Base-by-base conservation (phyloP, 768 basidiomycete species). In the Jaapia argillacea region DNA sequence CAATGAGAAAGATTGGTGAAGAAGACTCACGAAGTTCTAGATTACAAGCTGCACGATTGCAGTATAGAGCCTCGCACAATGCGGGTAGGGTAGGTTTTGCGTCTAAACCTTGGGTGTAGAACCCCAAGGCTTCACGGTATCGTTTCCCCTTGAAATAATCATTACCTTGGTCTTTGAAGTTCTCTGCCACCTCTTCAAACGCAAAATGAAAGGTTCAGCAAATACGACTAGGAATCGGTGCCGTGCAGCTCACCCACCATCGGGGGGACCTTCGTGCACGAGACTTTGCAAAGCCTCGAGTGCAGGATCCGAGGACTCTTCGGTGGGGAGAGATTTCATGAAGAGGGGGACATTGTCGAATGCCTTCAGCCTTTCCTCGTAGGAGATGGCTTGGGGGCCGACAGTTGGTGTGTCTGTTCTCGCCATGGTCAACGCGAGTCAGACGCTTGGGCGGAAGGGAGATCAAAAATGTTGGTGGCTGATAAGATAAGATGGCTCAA, bases 141-240 rank as follows among this genome's bases (percentile, higher is more conserved):
- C 87, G 76, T 56, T 87, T 89, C 23, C 82, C 83, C 51, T 79
- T 82, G 66, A 86, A 94, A 54, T 94, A 89, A 44, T 93, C 91
- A 57, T 97, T 98, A 4, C 92, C 96, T 58, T 94, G 89, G 42
- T 89, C 80, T 60, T 96, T 97, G 64, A 97, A 96, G 56, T 86
- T 92, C 48, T 77, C 72, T 1, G 94, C 90, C 50, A 90, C 69
- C 60, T 98, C 96, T 94, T 49, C 22, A n/a, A 33, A 0, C 21
- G 46, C 27, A 20, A 1, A 35, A 51, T 24, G 3, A 39, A 40
- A 2, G 28, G 24, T 7, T 16, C 24, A 38, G 40, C 28, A 18
- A 20, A 33, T 18, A 24, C 6, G 20, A 42, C 12, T 10, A 10
- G 10, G 10, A 33, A 10, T 16, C 31, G 31, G 16, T 16, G 31